These are phyloP conservation scores for Fusarium marasasianum DNA, from an alignment of 2,329 filamentous ascomycete genomes.

Conservation along the genomic window DNA sequence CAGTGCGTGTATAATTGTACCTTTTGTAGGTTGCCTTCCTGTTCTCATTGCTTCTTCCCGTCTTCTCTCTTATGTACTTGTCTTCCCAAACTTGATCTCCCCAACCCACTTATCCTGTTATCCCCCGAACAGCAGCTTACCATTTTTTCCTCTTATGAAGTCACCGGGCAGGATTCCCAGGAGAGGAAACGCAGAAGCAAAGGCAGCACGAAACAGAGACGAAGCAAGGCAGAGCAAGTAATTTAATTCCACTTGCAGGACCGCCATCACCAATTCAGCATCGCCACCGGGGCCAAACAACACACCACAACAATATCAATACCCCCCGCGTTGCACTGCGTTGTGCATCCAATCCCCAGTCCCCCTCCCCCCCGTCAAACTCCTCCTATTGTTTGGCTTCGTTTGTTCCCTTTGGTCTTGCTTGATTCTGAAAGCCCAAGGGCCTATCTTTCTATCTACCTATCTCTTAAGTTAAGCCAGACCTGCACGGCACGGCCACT, in stretches of 20 bases:
- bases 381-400: constrained; percentile 38
- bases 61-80: neutral
- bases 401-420: constrained; percentile 32
- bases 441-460: constrained; percentile 7
- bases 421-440: constrained; percentile 13
- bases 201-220: constrained; percentile 13
- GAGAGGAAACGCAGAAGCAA: constrained; percentile 24
- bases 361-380: constrained; percentile 17
- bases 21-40: neutral
- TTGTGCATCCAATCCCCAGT: constrained; percentile 18
- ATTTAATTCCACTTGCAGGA: constrained; percentile 23
- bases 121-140: constrained; percentile 7
- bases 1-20: constrained; percentile 28
- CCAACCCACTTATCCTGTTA: constrained; percentile 26
- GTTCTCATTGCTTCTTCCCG: constrained; percentile 9
- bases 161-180: constrained; percentile 25
- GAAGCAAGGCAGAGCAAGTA: constrained; percentile 28
- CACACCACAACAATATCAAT: constrained; percentile 18
- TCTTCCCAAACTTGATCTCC: constrained; percentile 23
- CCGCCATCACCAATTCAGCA: constrained; percentile 18
- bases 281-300: constrained; percentile 24
- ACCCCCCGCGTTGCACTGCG: constrained; percentile 30
- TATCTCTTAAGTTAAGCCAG: constrained; percentile 1
- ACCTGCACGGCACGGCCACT: constrained; percentile 6
- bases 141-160: constrained; percentile 22